phyloP scores from a whole-genome alignment of 768 basidiomycete species.

The Gelatoporia subvermispora region DNA sequence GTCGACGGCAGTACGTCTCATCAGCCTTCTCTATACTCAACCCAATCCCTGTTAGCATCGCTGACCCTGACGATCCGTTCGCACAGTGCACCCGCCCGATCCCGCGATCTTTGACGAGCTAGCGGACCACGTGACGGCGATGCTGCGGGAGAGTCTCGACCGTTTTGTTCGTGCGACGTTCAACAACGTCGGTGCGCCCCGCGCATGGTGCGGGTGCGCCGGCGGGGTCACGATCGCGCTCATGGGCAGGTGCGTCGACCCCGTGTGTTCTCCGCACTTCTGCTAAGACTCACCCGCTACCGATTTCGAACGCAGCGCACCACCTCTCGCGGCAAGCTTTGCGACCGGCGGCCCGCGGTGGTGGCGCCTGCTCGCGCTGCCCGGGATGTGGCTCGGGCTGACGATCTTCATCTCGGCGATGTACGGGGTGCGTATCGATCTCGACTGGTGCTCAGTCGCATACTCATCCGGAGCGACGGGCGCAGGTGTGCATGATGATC shows the following conservation, averaged over 20 bases:
- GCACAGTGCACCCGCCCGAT: conserved; percentile 46
- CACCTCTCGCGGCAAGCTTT: conserved; percentile 38
- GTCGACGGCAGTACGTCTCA: conserved; percentile 4
- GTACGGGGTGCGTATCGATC: conserved; percentile 50
- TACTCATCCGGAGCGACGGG: neutral
- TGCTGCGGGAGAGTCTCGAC: conserved; percentile 59
- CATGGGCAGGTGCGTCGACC: conserved; percentile 31
- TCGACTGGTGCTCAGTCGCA: neutral
- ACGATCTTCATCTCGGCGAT: conserved; percentile 57
- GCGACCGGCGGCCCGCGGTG: conserved; percentile 44
- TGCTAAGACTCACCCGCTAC: neutral
- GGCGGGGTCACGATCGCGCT: conserved; percentile 52
- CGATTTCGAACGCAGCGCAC: conserved; percentile 12
- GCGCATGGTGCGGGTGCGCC: conserved; percentile 65
- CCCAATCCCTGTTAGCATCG: neutral
- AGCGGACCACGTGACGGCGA: conserved; percentile 48
- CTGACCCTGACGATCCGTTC: neutral
- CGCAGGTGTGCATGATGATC: conserved; percentile 59
- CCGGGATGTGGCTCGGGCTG: conserved; percentile 68
- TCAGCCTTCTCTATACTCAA: neutral
- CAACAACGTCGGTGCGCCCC: conserved; percentile 64
- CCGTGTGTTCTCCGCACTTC: neutral
- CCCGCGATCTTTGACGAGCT: conserved; percentile 60
- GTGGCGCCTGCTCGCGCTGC: conserved; percentile 55
- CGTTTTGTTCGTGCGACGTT: conserved; percentile 67